Conservation (phyloP, 345 rosid species). For the Isatis tinctoria region DNA sequence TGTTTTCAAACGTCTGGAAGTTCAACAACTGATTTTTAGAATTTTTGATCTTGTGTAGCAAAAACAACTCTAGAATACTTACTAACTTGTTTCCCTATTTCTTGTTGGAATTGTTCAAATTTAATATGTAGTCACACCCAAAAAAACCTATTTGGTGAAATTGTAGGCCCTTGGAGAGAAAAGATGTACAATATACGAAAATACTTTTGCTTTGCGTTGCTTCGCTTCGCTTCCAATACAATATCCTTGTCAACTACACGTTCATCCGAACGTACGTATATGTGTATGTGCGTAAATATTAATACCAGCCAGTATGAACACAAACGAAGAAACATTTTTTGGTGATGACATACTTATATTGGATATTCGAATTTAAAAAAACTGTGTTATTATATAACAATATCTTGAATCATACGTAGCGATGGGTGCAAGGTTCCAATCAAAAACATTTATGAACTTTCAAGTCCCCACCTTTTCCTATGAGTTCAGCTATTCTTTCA, state of each 20-base stretch:
- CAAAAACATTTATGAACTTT: constrained; percentile 21
- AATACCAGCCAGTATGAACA: not conserved
- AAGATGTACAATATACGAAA: constrained; percentile 28
- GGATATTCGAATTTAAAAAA: not conserved
- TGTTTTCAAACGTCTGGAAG: not conserved
- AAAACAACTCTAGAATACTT: not conserved
- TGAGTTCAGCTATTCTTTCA: constrained; percentile 17
- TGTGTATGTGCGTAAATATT: not conserved
- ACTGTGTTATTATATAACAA: not conserved
- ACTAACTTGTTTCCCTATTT: not conserved
- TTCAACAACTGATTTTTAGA: not conserved
- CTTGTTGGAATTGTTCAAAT: not conserved
- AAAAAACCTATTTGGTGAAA: not conserved
- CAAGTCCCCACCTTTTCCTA: constrained; percentile 35
- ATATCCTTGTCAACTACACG: constrained; percentile 15
- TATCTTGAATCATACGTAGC: constrained; percentile 46
- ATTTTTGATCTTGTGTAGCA: not conserved
- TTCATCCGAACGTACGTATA: not conserved
- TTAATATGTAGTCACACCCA: not conserved
- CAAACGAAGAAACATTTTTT: not conserved
- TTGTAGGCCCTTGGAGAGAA: constrained; percentile 9
- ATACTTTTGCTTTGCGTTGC: constrained; percentile 31
- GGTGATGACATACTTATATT: not conserved
- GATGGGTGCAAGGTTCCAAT: constrained; percentile 75
- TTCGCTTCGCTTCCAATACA: constrained; percentile 56